These are phyloP conservation scores for Tricharina praecox DNA, from an alignment of 495 filamentous ascomycete species.

Conservation along the genomic window DNA sequence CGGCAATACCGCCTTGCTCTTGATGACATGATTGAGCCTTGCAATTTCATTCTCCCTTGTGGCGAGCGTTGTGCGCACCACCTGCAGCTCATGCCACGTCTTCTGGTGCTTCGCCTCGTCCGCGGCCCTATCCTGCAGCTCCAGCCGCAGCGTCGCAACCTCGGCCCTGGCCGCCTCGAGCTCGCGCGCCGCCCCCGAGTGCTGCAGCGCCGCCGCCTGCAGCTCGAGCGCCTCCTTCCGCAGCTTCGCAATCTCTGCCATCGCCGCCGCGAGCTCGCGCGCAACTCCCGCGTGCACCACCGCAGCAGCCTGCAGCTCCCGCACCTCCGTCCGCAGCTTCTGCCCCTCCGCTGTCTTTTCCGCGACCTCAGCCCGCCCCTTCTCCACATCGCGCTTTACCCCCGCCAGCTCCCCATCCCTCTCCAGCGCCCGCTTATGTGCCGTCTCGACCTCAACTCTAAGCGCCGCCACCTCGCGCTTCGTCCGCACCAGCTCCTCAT, in stretches of 20 bases:
- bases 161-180: neutral
- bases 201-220: neutral
- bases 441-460: neutral
- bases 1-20: neutral
- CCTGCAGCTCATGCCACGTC: constrained; percentile 1
- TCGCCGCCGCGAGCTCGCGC: neutral
- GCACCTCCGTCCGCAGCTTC: neutral
- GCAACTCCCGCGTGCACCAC: neutral
- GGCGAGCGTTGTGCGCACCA: neutral
- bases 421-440: neutral
- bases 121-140: neutral
- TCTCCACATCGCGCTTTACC: neutral
- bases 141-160: neutral
- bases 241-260: neutral
- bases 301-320: neutral
- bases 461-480: neutral
- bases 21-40: neutral
- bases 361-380: neutral
- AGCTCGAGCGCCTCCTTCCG: neutral
- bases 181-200: neutral
- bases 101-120: neutral
- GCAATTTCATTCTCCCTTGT: neutral
- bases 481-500: no score
- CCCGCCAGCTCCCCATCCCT: neutral
- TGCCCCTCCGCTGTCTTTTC: neutral